Conservation (phyloP, 78 protist species). For the Protostelium mycophagum region DNA sequence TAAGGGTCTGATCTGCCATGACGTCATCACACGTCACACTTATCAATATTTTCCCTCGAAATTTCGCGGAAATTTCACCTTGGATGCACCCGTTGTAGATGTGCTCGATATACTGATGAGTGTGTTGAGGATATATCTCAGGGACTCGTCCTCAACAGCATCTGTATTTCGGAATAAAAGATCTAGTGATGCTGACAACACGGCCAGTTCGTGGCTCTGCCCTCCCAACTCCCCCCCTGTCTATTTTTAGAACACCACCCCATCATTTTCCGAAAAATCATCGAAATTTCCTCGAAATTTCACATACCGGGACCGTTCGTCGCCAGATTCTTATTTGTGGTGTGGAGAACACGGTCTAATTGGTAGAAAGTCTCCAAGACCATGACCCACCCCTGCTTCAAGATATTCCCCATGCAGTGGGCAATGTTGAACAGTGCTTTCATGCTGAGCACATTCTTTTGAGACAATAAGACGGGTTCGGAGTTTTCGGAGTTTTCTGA, state of each 20-base stretch:
- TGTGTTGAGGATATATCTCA: background rate
- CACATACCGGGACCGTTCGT: background rate
- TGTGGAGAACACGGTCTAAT: slow-evolving; percentile 28
- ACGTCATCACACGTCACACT: too few species aligned
- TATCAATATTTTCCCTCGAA: too few species aligned
- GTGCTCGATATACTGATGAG: background rate
- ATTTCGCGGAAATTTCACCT: background rate
- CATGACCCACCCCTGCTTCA: slow-evolving; percentile 56
- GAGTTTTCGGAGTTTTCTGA: background rate
- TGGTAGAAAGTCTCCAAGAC: slow-evolving; percentile 57
- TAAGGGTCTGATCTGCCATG: background rate
- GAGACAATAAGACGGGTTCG: slow-evolving; percentile 8
- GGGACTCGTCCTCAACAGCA: background rate
- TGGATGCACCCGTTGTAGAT: background rate
- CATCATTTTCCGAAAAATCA: background rate
- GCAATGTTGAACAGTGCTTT: slow-evolving; percentile 62
- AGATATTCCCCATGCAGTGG: slow-evolving; percentile 59
- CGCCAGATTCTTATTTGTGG: background rate
- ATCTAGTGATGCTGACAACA: background rate
- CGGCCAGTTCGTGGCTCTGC: background rate
- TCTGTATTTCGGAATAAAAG: background rate
- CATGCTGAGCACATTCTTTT: slow-evolving; percentile 40
- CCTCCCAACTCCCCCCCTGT: background rate
- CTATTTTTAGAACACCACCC: too few species aligned
- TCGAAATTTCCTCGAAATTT: background rate